Conservation (phyloP, 2,329 filamentous ascomycete species). For the Clarireedia hainanense region DNA sequence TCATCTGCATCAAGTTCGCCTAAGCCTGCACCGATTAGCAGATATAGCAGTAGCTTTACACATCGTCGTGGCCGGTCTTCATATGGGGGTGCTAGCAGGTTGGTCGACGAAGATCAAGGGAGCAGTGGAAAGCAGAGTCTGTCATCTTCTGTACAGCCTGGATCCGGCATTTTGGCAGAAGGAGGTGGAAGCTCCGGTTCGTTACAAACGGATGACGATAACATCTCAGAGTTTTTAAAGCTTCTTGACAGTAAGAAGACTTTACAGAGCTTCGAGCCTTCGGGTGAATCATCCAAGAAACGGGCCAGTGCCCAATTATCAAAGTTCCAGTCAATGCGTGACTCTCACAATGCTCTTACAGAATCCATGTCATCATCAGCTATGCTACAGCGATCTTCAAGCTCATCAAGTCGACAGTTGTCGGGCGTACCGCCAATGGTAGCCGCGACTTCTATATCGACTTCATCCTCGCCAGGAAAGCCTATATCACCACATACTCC, state of each 20-base stretch:
- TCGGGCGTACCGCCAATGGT: constrained; percentile 58
- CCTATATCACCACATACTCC: constrained; percentile 84
- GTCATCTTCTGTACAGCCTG: constrained; percentile 63
- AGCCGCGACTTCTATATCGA: constrained; percentile 67
- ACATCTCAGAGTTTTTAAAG: constrained; percentile 89
- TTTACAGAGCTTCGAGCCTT: constrained; percentile 66
- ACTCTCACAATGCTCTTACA: constrained; percentile 80
- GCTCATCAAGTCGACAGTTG: constrained; percentile 57
- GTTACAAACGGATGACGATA: constrained; percentile 73
- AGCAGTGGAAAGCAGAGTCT: constrained; percentile 77
- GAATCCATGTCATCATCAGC: constrained; percentile 91
- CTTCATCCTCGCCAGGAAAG: constrained; percentile 83
- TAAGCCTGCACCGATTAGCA: constrained; percentile 66
- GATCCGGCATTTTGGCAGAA: constrained; percentile 72
- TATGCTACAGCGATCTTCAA: constrained; percentile 74
- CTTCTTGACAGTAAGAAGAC: constrained; percentile 82
- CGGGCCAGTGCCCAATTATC: constrained; percentile 72
- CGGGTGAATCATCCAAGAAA: constrained; percentile 62
- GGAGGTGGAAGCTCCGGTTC: constrained; percentile 59
- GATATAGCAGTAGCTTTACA: constrained; percentile 91
- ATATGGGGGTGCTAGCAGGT: constrained; percentile 61
- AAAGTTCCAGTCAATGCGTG: constrained; percentile 81
- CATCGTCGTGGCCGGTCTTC: constrained; percentile 75
- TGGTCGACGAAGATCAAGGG: constrained; percentile 61
- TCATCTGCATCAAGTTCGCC: constrained; percentile 69